Evolutionary conservation across 306 rosid genomes (phyloP).

Genomic region (Prunus dulcis): DNA sequence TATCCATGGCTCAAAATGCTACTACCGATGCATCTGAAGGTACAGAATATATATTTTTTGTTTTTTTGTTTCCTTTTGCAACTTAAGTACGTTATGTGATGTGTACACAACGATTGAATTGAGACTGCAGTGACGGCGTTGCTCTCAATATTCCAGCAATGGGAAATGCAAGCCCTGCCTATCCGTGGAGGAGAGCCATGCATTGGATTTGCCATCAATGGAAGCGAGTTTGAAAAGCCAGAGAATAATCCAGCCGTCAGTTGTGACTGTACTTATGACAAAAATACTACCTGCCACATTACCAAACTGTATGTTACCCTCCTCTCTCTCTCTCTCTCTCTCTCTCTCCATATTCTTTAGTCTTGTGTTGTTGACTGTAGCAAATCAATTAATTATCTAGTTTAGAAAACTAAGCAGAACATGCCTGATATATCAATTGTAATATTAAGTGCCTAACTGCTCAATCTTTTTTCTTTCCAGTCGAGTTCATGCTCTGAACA

Average conservation of each 20-base stretch:
- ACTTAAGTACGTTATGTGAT: background rate
- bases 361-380: too few species aligned
- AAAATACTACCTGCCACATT: constrained; percentile 19
- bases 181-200: constrained; percentile 24
- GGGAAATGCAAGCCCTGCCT: too few species aligned
- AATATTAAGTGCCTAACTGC: too few species aligned
- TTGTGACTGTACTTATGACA: constrained; percentile 13
- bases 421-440: too few species aligned
- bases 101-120: too few species aligned
- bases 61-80: background rate
- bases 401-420: too few species aligned
- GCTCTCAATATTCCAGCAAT: too few species aligned
- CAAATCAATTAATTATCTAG: too few species aligned
- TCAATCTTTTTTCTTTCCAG: too few species aligned
- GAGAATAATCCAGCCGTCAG: constrained; percentile 13
- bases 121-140: too few species aligned
- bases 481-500: too few species aligned
- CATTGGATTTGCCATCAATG: constrained; percentile 11
- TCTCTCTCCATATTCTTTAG: background rate
- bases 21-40: constrained; percentile 28
- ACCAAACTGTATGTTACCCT: constrained; percentile 20
- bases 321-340: background rate
- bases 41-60: background rate
- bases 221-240: background rate
- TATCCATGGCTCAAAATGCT: constrained; percentile 18